Conservation (phyloP, 495 filamentous ascomycete genomes). For the Bacidia rubella region DNA sequence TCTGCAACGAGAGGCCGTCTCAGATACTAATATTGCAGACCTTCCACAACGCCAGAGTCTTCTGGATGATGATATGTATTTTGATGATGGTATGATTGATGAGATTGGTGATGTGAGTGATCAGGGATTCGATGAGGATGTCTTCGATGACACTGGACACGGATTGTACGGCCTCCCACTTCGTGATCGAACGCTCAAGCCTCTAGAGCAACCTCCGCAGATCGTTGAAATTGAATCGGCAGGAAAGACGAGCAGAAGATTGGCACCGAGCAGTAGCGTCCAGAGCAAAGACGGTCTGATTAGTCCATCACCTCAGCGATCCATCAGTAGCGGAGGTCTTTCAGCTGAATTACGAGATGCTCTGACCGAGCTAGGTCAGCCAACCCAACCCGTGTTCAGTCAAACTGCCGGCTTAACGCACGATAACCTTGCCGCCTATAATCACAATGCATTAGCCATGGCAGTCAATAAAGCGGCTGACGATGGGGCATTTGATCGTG, state of each 20-base stretch:
- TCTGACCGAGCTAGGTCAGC: conserved; percentile 10
- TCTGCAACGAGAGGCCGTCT: background rate
- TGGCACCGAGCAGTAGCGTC: background rate
- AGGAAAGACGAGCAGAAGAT: conserved; percentile 14
- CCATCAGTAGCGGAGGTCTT: conserved; percentile 6
- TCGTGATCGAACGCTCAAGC: conserved; percentile 20
- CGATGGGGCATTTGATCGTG: conserved; percentile 52
- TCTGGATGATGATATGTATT: conserved; percentile 67
- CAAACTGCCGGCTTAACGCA: conserved; percentile 28
- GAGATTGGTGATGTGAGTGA: conserved; percentile 37
- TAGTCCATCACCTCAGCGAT: background rate
- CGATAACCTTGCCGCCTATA: conserved; percentile 52
- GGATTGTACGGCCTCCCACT: conserved; percentile 29
- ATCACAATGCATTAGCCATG: conserved; percentile 63
- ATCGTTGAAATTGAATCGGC: conserved; percentile 5
- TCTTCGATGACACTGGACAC: conserved; percentile 55
- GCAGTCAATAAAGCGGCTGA: conserved; percentile 62
- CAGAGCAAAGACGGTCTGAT: background rate
- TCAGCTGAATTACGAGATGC: conserved; percentile 15
- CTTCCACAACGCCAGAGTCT: conserved; percentile 17
- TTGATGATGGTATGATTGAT: conserved; percentile 64
- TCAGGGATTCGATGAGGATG: conserved; percentile 58
- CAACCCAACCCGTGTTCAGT: conserved; percentile 17
- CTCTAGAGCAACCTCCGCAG: conserved; percentile 25
- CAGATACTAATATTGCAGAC: conserved; percentile 10